Base-by-base conservation (phyloP, 2,329 filamentous ascomycete species). In the Colletotrichum gloeosporioides region DNA sequence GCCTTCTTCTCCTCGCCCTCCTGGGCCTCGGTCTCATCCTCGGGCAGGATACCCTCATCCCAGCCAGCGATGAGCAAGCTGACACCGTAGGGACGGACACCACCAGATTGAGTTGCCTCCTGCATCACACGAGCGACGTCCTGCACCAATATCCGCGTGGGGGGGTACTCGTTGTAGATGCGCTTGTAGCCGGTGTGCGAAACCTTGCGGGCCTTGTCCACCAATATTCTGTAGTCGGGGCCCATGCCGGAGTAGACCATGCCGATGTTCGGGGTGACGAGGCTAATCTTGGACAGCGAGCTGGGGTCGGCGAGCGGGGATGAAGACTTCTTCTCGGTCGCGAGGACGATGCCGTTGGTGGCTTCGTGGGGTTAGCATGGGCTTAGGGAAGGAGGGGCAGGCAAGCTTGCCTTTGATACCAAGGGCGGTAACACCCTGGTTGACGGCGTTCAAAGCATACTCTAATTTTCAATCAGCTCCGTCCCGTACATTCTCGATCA, bases 221-320 rank as follows among this genome's bases (percentile, higher is more conserved):
- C 97, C 71, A 99, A 92, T 74, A 99, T 95, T 86, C 97, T 93
- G 89, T 99, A 99, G 87, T 99, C 97, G 76, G 97, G 97, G 34
- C 97, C 96, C 97, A 99, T 99, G 85, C 97, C 97, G 69, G 96
- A 96, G 89, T 99, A 99, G 82, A 99, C 97, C 95, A 99, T 98
- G 86, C 97, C 97, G 86, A 99, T 99, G 91, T 99, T 97, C 82
- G 97, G 97, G 64, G 97, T 99, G 89, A 99, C 96, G 85, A 98
- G 93, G 85, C 95, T 98, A 89, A 99, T 95, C 91, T 99, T 99
- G 82, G 96, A 97, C 79, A 98, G 93, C 55, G 97, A 99, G 82
- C 94, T 92, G 81, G 97, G 94, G 85, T 99, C 97, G 89, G 98
- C 96, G 83, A 99, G 95, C 69, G 97, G 96, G 66, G 97, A 98